These are phyloP conservation scores for Chaetomiaceae sp. DNA, from an alignment of 2,329 filamentous ascomycete genomes.

Conservation along the genomic window DNA sequence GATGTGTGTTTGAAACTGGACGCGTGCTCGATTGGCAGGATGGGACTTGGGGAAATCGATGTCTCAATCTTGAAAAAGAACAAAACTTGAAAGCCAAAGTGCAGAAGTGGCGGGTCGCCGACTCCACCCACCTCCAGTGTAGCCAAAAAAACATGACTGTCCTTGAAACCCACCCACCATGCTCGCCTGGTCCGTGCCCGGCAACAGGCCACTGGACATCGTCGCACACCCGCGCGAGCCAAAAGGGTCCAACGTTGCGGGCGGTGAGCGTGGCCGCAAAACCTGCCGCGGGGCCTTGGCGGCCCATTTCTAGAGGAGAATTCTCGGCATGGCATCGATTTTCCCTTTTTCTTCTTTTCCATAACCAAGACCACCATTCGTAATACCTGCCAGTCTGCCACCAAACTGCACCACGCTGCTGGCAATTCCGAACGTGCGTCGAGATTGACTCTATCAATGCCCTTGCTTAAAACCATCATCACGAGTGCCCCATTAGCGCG, in stretches of 20 bases:
- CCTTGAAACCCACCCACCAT: slow-evolving; percentile 1
- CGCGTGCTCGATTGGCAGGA: slow-evolving; percentile 18
- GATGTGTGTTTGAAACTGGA: neutral
- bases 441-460: slow-evolving; percentile 49
- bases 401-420: slow-evolving; percentile 38
- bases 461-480: slow-evolving; percentile 66
- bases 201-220: slow-evolving; percentile 12
- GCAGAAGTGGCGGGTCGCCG: slow-evolving; percentile 25
- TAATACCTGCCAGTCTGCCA: slow-evolving; percentile 38
- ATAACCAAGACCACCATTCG: slow-evolving; percentile 32
- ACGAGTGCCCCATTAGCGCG: slow-evolving; percentile 60
- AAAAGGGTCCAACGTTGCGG: slow-evolving; percentile 22
- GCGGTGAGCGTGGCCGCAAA: slow-evolving; percentile 25
- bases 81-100: slow-evolving; percentile 26
- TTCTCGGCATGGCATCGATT: slow-evolving; percentile 12
- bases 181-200: slow-evolving; percentile 16
- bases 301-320: slow-evolving; percentile 16
- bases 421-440: slow-evolving; percentile 53
- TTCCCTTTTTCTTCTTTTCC: slow-evolving; percentile 21
- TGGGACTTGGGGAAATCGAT: slow-evolving; percentile 16
- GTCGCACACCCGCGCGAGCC: neutral
- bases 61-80: slow-evolving; percentile 25
- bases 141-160: slow-evolving; percentile 22
- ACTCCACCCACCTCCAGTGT: slow-evolving; percentile 19
- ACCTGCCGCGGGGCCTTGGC: slow-evolving; percentile 2